Evolutionary conservation across 805 yeast genomes (phyloP).

Genomic region (Saitoella complicata): DNA sequence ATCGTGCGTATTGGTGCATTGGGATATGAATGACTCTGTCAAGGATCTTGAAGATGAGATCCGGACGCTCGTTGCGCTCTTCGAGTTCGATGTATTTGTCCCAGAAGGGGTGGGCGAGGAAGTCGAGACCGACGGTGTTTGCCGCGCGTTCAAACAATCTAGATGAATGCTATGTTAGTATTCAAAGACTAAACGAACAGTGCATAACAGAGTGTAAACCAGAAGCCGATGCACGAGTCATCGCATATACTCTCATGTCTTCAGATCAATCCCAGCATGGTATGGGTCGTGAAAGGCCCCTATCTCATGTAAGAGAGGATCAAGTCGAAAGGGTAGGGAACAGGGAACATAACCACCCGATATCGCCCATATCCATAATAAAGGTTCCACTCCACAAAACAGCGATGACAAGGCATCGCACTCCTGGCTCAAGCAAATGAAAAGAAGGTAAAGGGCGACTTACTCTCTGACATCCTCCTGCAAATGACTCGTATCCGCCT

Average conservation of each 20-base stretch:
- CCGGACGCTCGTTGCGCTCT: constrained; percentile 25
- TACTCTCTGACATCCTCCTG: constrained; percentile 10
- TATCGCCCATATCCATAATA: no score
- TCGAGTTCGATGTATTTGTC: constrained; percentile 56
- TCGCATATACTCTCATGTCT: no score
- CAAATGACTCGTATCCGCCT: constrained; percentile 15
- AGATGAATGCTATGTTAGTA: background rate
- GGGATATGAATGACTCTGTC: constrained; percentile 33
- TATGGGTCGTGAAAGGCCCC: no score
- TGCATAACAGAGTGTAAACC: no score
- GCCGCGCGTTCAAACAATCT: constrained; percentile 34
- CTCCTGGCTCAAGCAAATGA: no score
- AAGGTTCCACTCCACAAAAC: no score
- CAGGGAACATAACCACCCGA: no score
- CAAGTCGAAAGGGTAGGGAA: no score
- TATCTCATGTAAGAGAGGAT: no score
- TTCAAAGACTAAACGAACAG: background rate
- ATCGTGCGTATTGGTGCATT: constrained; percentile 71
- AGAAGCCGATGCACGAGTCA: no score
- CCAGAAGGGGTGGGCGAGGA: constrained; percentile 70
- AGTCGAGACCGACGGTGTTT: constrained; percentile 46
- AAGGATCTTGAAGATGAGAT: constrained; percentile 29
- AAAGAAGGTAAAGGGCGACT: background rate
- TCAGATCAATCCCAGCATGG: no score
- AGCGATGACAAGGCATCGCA: no score